These are phyloP conservation scores for Aspergillus ibericus DNA, from an alignment of 2,329 filamentous ascomycete species.

Conservation along the genomic window DNA sequence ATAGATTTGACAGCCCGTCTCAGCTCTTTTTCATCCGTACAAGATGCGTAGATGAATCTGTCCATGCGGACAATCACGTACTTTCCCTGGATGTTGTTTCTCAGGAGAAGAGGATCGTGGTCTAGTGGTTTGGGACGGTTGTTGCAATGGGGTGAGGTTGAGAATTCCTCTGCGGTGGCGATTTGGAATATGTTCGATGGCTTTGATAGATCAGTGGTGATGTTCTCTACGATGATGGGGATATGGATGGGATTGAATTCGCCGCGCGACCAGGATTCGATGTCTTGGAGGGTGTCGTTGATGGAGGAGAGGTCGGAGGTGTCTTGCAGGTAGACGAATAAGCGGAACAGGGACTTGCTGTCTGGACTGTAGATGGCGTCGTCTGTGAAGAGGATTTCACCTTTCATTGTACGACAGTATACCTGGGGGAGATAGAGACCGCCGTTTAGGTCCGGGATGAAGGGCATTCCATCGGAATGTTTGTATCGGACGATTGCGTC, in stretches of 20 bases:
- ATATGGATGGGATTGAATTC: slow-evolving; percentile 1
- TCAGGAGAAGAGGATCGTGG: slow-evolving; percentile 30
- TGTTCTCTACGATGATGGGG: slow-evolving; percentile 14
- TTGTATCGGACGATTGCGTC: slow-evolving; percentile 34
- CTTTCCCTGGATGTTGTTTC: slow-evolving; percentile 20
- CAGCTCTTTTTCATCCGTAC: slow-evolving; percentile 23
- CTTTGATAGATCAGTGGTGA: neutral
- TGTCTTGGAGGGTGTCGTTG: neutral
- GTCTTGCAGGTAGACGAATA: slow-evolving; percentile 29
- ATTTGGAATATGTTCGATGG: slow-evolving; percentile 17
- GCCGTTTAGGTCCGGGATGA: slow-evolving; percentile 31
- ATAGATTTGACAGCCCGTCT: neutral
- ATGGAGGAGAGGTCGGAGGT: slow-evolving; percentile 1
- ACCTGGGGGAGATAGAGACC: slow-evolving; percentile 37
- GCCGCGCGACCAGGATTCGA: slow-evolving; percentile 8
- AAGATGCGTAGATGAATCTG: slow-evolving; percentile 37
- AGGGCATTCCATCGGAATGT: slow-evolving; percentile 31
- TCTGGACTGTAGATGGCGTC: slow-evolving; percentile 31
- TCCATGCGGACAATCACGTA: slow-evolving; percentile 36
- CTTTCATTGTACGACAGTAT: slow-evolving; percentile 24
- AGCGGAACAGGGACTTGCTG: slow-evolving; percentile 33
- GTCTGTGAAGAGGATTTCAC: slow-evolving; percentile 31
- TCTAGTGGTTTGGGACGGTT: slow-evolving; percentile 29
- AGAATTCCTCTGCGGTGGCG: slow-evolving; percentile 32
- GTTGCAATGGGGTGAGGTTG: slow-evolving; percentile 26